phyloP scores from a whole-genome alignment of 2,329 filamentous ascomycete species.

The Phyllosticta citribraziliensis region DNA sequence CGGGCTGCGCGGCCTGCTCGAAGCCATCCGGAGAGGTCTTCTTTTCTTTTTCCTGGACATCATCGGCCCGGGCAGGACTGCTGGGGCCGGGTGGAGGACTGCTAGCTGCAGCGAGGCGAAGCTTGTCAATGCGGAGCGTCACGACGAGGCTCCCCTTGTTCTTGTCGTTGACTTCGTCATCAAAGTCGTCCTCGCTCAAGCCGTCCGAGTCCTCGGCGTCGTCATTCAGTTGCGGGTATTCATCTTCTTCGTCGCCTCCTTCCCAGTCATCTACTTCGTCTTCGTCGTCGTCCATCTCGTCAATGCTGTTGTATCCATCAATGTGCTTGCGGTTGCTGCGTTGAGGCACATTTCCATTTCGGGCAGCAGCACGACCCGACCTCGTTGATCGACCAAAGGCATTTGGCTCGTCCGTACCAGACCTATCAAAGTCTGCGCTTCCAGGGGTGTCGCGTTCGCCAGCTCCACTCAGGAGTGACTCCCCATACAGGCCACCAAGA shows the following conservation, averaged over 20 bases:
- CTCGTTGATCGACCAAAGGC: conserved; percentile 32
- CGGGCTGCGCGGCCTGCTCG: not conserved
- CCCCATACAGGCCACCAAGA: conserved; percentile 52
- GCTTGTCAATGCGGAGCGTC: not conserved
- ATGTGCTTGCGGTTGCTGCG: conserved; percentile 38
- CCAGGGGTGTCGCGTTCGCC: conserved; percentile 30
- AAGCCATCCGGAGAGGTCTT: not conserved
- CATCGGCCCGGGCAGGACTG: not conserved
- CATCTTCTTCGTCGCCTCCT: conserved; percentile 62
- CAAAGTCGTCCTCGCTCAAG: conserved; percentile 33
- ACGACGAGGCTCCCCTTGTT: conserved; percentile 4
- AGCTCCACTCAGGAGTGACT: conserved; percentile 46
- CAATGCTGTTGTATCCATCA: conserved; percentile 48
- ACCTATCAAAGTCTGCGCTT: conserved; percentile 34
- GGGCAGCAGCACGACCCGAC: conserved; percentile 18
- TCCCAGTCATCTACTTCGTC: conserved; percentile 62
- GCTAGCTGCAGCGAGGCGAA: conserved; percentile 6
- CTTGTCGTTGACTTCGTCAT: conserved; percentile 13
- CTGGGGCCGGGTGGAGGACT: conserved; percentile 2
- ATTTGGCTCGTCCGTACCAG: conserved; percentile 35
- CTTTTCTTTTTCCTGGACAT: not conserved
- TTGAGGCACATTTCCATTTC: conserved; percentile 16
- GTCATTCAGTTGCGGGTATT: conserved; percentile 48
- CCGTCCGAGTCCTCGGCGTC: conserved; percentile 42
- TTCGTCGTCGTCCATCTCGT: conserved; percentile 58